Conservation (phyloP, 176 grass and related monocot species). For the Avena insularis region DNA sequence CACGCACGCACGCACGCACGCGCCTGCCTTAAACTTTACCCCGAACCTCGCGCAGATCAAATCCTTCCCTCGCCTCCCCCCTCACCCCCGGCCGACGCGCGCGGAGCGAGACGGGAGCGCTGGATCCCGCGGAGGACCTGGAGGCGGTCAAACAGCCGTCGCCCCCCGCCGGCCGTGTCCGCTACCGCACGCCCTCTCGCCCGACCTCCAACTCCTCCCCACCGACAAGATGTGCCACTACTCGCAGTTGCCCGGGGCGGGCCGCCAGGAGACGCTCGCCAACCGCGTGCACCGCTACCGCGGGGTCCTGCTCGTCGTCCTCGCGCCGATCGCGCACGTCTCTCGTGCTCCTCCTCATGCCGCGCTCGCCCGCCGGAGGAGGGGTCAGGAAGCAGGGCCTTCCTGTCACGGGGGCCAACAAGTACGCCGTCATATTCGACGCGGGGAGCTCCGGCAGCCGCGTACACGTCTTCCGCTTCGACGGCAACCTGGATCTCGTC, state of each 20-base stretch:
- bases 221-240: constrained; percentile 71
- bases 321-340: constrained; percentile 69
- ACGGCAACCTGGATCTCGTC: constrained; percentile 77
- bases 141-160: constrained; percentile 63
- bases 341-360: constrained; percentile 82
- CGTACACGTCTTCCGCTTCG: constrained; percentile 96
- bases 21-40: not conserved
- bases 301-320: constrained; percentile 74
- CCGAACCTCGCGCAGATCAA: constrained; percentile 5
- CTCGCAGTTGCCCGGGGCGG: constrained; percentile 44
- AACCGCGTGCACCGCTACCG: constrained; percentile 80
- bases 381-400: not conserved
- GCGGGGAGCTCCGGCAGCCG: constrained; percentile 97
- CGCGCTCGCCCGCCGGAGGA: constrained; percentile 47
- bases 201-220: constrained; percentile 53
- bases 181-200: constrained; percentile 76
- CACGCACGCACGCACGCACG: not conserved
- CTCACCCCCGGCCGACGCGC: not conserved
- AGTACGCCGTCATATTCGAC: constrained; percentile 91
- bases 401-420: constrained; percentile 34
- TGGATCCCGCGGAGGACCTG: constrained; percentile 64
- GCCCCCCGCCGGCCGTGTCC: constrained; percentile 66
- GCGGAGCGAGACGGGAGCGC: constrained; percentile 27
- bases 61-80: not conserved
- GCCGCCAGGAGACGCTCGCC: constrained; percentile 49